Percentiles rank a stretch among this genome's conserved stretches.
These are phyloP conservation scores for Mycena belliarum DNA, from an alignment of 768 basidiomycete species.

Conservation along the genomic window DNA sequence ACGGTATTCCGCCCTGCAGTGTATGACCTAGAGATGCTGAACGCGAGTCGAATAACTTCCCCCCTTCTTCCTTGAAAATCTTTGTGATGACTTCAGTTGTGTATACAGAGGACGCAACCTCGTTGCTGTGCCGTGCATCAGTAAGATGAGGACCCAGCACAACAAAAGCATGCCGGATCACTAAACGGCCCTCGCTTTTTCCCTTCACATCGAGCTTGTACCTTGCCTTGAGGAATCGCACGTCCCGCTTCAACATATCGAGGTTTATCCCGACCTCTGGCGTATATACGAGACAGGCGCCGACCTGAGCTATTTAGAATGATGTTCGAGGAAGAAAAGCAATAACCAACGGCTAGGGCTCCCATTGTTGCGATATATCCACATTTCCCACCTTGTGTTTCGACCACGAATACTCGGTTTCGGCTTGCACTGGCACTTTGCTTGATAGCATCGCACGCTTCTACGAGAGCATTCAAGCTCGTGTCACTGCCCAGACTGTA, in stretches of 20 bases:
- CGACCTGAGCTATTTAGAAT: slow-evolving; percentile 31
- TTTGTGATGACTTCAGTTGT: slow-evolving; percentile 89
- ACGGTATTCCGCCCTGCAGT: slow-evolving; percentile 93
- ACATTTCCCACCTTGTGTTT: slow-evolving; percentile 96
- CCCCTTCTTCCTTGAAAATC: slow-evolving; percentile 96
- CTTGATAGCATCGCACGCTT: slow-evolving; percentile 98
- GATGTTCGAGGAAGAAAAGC: not conserved
- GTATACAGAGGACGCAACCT: slow-evolving; percentile 85
- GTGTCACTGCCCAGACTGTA: slow-evolving; percentile 96
- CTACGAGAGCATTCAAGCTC: slow-evolving; percentile 95
- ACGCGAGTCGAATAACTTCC: slow-evolving; percentile 86
- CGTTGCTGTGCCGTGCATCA: slow-evolving; percentile 57
- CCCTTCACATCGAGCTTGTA: slow-evolving; percentile 87
- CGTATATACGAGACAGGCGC: slow-evolving; percentile 91
- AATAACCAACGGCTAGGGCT: slow-evolving; percentile 79
- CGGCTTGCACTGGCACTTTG: slow-evolving; percentile 96
- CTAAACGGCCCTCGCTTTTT: slow-evolving; percentile 88
- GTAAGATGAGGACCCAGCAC: not conserved
- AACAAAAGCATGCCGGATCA: slow-evolving; percentile 72
- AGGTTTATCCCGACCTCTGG: slow-evolving; percentile 90
- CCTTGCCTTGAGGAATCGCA: slow-evolving; percentile 83
- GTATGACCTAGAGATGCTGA: slow-evolving; percentile 97
- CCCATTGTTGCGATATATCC: slow-evolving; percentile 96
- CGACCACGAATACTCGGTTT: slow-evolving; percentile 95
- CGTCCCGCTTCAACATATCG: slow-evolving; percentile 78